Percentiles rank a stretch among this genome's conserved stretches.
phyloP scores from a whole-genome alignment of 2,329 filamentous ascomycete genomes.

The Coniochaeta pulveracea region DNA sequence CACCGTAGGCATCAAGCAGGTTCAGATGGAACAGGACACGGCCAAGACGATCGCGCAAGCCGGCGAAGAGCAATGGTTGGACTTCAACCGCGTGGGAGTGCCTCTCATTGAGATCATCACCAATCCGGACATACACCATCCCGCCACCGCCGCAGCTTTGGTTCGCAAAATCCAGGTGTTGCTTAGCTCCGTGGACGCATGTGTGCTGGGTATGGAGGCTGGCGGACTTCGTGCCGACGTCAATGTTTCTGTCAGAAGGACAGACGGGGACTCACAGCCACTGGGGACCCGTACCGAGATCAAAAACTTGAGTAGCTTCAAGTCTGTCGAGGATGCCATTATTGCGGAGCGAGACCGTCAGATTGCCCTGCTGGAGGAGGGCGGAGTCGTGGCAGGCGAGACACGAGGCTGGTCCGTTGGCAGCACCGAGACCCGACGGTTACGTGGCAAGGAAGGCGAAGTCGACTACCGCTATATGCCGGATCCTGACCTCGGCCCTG shows the following conservation, averaged over 20 bases:
- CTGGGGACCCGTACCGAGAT: conserved; percentile 90
- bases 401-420: conserved; percentile 89
- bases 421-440: conserved; percentile 64
- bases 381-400: conserved; percentile 68
- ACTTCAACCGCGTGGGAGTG: conserved; percentile 87
- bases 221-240: conserved; percentile 88
- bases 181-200: conserved; percentile 70
- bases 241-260: conserved; percentile 75
- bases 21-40: conserved; percentile 97
- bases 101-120: conserved; percentile 95
- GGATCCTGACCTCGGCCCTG: conserved; percentile 76
- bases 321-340: conserved; percentile 89
- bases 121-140: conserved; percentile 75
- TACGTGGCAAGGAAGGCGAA: conserved; percentile 90
- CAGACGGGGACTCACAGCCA: conserved; percentile 25
- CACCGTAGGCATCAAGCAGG: conserved; percentile 74
- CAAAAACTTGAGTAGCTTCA: conserved; percentile 92
- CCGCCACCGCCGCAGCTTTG: conserved; percentile 75
- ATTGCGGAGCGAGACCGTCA: conserved; percentile 84
- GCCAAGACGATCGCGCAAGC: conserved; percentile 82
- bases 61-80: conserved; percentile 64
- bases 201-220: conserved; percentile 84
- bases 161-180: conserved; percentile 81
- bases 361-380: conserved; percentile 65
- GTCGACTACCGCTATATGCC: conserved; percentile 99